Conservation (phyloP, 257 asterid genomes). For the Nicotiana paniculata region DNA sequence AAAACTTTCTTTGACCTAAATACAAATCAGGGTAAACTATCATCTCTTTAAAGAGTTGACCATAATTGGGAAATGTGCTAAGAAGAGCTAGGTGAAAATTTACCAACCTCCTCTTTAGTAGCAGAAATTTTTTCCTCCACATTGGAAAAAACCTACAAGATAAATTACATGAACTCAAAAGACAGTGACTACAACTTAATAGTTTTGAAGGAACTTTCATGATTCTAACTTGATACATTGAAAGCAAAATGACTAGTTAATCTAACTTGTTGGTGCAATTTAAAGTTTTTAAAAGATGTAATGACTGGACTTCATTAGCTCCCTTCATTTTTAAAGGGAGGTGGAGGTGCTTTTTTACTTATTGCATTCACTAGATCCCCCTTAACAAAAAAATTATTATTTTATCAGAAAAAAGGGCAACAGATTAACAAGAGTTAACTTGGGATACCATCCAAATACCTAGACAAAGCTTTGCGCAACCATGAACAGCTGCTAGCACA, state of each 20-base stretch:
- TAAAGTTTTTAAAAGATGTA: neutral
- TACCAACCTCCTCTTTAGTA: slow-evolving; percentile 81
- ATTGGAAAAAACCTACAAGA: slow-evolving; percentile 60
- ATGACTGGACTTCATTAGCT: neutral
- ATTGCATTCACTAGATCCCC: neutral
- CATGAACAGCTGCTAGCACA: neutral
- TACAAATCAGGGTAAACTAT: neutral
- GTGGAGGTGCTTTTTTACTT: neutral
- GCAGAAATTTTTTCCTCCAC: slow-evolving; percentile 76
- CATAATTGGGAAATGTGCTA: neutral
- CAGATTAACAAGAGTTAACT: neutral
- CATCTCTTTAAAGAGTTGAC: neutral
- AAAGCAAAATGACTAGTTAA: neutral
- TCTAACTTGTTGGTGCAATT: neutral
- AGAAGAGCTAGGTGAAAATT: slow-evolving; percentile 10
- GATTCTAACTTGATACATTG: neutral
- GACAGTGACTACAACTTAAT: slow-evolving; percentile 3
- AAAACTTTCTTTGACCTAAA: slow-evolving; percentile 72
- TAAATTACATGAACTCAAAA: slow-evolving; percentile 13
- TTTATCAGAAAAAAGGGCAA: neutral
- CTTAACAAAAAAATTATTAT: neutral
- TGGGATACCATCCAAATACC: neutral
- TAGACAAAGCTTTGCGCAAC: neutral
- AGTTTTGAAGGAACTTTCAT: neutral
- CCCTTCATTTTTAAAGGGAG: neutral